Evolutionary conservation across 176 grass and related monocot genomes (phyloP), one percentile per base, ranked within the genome.

Genomic region (Dactylis glomerata): DNA sequence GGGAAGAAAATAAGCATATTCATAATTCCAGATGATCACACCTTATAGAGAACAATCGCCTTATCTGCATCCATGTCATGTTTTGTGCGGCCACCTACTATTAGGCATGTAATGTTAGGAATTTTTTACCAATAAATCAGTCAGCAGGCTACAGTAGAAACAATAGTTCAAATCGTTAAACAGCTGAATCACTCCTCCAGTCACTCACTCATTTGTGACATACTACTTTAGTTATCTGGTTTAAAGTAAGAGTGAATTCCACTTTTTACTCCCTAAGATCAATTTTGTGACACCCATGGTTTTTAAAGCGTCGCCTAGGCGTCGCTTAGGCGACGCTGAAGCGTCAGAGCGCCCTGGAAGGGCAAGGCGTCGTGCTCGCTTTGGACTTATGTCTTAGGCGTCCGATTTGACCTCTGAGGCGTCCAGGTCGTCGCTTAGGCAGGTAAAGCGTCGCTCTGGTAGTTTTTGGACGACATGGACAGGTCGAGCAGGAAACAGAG

Each of bases 31-130:
- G n/a, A 68, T 49, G 76, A 26, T 8, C 81, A 86, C 88, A 98
- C 96, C 96, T 95, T 95, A 70, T 94, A 98, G 64, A 98, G 71
- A 87, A 98, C 93, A 57, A 98, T 92, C 37, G 96, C 93, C 49
- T 95, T 95, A 61, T 91, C 93, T 75, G 80, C 83, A 81, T 95
- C 90, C 75, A 67, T 78, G 87, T 94, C 87, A 75, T 57, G 52
- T 73, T 78, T 86, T 78, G 71, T 16, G 46, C 52, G 82, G 49
- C 30, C 80, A 86, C 89, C 95, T 98, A 78, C 34, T 38, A 62
- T 59, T 67, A 36, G 85, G 68, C 74, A 86, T 64, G 78, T 22
- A 84, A 84, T 24, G 37, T 86, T 66, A 88, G 57, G 51, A 33
- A 78, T 62, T n/a, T 47, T 32, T 28, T 24, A 65, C 63, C 20